Evolutionary conservation across 371 early-diverging fungal species (phyloP), one percentile per base, ranked within the genome.

Genomic region (Mortierella sp.): DNA sequence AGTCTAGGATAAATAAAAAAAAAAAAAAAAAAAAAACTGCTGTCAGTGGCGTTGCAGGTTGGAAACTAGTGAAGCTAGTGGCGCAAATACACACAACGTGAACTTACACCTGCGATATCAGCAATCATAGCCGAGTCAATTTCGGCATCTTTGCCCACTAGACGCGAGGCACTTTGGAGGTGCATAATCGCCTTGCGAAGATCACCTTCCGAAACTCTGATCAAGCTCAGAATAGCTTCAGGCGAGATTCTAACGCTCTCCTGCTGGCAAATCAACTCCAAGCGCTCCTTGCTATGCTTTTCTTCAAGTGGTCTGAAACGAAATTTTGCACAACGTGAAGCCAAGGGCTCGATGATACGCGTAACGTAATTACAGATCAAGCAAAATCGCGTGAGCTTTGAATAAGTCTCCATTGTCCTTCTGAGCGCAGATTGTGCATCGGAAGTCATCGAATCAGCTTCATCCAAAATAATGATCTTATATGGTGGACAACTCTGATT

Each of bases 371-470:
- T 99, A 86, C 99, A 99, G 49, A 99, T 96, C 28, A 99, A 84
- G 80, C 99, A 99, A 86, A 99, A 99, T 40, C 99, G 92, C 0
- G 99, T 98, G 18, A 94, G 92, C 62, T 94, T 94, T 57, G 97
- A 96, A 85, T 96, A 98, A 4, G 94, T 93, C 85, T 99, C 99
- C 94, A 99, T 99, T n/a, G 96, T 98, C 64, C 99, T 88, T 66
- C 99, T 90, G 63, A 99, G 89, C 11, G 99, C 99, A 20, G 97
- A 92, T 83, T 99, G 99, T 0, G 99, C 99, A 85, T 99, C 99
- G 4, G 87, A 85, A 1, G 99, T 99, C 98, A 99, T 96, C 9
- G 97, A 96, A 88, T 99, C 99, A 0, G 98, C 99, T 87, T 99
- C 99, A 83, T 99, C 99, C 68, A 99, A 89, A 77, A 99, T 97